These are phyloP conservation scores for Nitzschia sp. DNA, from an alignment of 108 stramenopile genomes.

Conservation along the genomic window DNA sequence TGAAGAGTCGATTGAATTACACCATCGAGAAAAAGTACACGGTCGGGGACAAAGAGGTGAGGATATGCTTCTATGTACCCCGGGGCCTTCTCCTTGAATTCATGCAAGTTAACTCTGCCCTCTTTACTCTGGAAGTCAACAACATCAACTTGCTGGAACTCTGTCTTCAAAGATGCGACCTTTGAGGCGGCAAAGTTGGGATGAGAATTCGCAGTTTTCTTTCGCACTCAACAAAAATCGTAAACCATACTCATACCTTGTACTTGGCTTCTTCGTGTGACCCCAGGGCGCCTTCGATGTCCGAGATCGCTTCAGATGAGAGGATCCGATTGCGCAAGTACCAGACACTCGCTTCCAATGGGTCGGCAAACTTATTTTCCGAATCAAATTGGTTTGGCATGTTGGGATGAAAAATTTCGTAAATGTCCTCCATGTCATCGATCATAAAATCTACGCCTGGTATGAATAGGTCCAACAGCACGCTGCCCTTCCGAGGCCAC, in stretches of 20 bases:
- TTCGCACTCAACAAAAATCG: neutral
- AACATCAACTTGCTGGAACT: constrained; percentile 31
- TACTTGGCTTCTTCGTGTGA: neutral
- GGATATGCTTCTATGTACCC: constrained; percentile 11
- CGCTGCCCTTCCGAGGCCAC: neutral
- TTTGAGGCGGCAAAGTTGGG: constrained; percentile 28
- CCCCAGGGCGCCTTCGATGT: neutral
- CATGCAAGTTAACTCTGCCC: neutral
- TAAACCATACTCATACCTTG: neutral
- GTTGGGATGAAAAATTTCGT: neutral
- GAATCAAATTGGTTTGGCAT: neutral
- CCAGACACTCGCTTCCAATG: neutral
- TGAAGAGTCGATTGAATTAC: constrained; percentile 50
- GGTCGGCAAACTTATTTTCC: neutral
- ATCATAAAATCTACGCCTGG: neutral
- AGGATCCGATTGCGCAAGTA: neutral
- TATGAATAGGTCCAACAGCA: neutral
- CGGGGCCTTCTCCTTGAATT: constrained; percentile 1
- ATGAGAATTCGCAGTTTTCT: too few species aligned
- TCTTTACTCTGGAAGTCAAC: constrained; percentile 1
- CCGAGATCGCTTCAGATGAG: neutral
- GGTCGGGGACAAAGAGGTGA: constrained; percentile 52
- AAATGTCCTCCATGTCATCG: neutral
- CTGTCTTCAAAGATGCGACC: constrained; percentile 56
- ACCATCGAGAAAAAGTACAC: constrained; percentile 67